A percentile compares a stretch with the other conserved stretches of the same genome.
These are phyloP conservation scores for Silybum marianum DNA, from an alignment of 129 eudicot species.

Conservation along the genomic window DNA sequence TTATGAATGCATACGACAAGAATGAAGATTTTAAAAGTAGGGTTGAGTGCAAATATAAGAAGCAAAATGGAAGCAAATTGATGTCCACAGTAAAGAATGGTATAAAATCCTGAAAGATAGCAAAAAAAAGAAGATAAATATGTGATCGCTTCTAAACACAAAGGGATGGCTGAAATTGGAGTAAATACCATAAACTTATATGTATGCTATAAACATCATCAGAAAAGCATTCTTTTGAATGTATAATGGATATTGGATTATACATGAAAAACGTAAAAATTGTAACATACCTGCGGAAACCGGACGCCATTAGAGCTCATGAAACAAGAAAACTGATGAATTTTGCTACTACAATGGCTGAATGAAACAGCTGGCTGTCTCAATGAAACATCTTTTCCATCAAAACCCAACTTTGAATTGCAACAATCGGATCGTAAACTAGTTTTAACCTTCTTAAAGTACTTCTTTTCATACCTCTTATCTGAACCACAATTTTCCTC, in stretches of 20 bases:
- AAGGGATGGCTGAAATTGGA: background rate
- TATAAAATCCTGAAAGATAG: conserved; percentile 41
- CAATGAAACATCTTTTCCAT: conserved; percentile 11
- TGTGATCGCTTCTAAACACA: background rate
- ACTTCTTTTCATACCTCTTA: conserved; percentile 46
- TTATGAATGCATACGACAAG: background rate
- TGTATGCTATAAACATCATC: conserved; percentile 10
- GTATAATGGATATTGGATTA: background rate
- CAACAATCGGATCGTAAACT: background rate
- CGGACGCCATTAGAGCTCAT: conserved; percentile 43
- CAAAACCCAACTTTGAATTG: conserved; percentile 8
- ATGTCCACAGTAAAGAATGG: conserved; percentile 60
- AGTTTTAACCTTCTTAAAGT: conserved; percentile 19
- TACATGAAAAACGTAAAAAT: background rate
- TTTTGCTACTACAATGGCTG: conserved; percentile 20
- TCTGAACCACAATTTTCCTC: conserved; percentile 14
- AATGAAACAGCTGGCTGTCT: conserved; percentile 29
- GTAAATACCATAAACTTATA: background rate
- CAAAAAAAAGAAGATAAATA: no score
- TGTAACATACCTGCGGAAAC: conserved; percentile 48
- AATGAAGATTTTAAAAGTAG: conserved; percentile 39
- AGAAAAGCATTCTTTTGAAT: background rate
- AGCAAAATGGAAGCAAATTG: conserved; percentile 51
- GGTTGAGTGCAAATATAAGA: conserved; percentile 60
- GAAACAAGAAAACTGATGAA: conserved; percentile 36